Evolutionary conservation across 768 basidiomycete species (phyloP), one percentile per base, ranked within the genome.

Genomic region (Leccinum ochraceum): DNA sequence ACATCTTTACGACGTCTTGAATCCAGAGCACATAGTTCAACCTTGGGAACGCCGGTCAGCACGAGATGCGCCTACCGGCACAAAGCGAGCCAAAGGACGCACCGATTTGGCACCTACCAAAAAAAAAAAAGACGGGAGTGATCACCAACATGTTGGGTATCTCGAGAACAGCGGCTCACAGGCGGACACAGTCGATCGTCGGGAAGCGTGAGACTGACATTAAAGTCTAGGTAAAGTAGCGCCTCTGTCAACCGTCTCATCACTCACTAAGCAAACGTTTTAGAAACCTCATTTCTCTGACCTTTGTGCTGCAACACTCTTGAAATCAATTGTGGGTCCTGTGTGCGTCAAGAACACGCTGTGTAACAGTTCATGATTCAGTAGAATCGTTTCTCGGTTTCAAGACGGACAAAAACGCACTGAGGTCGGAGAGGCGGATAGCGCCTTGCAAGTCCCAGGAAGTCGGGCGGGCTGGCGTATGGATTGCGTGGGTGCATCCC

Each of bases 1-100:
- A 70, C 4, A 75, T 74, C 22, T 70, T 63, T 6, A 89, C 61
- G 52, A 94, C 79, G 67, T 93, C 89, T 75, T 92, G 86, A 24
- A 93, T 77, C 91, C 91, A 92, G 6, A 94, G 80, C 6, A 96
- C 78, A 67, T 97, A 97, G 71, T 97, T 94, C 49, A 95, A 72
- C 66, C 94, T 94, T 48, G 49, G 32, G 34, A 30, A 63, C 16
- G 24, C 22, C 2, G 28, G 28, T 51, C 50, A 14, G 48, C n/a
- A 28, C 26, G 16, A 17, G 20, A 22, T 10, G 11, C 14, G 6
- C 9, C 2, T 11, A 51, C n/a, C n/a, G 24, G 16, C 14, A 1
- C 14, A 37, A 50, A 20, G 24, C 14, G 20, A 34, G 3, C 8
- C 3, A 13, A 32, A 30, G 14, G 20, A 52, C 60, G 32, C n/a